phyloP scores from a whole-genome alignment of 2,329 filamentous ascomycete species.

The Trichocomaceae sp. region DNA sequence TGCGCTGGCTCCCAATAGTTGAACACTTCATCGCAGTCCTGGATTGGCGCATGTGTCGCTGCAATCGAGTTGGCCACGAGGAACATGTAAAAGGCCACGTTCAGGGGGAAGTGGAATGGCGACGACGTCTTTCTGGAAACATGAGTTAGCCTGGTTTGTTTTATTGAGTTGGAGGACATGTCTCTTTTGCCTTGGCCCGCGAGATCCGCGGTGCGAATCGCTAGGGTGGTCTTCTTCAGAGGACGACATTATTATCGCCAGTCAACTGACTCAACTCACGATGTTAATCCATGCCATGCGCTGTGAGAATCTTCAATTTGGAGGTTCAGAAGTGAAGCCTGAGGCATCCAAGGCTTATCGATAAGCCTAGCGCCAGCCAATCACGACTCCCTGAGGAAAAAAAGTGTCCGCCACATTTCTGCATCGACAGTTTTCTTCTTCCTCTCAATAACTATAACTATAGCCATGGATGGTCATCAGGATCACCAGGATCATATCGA shows the following conservation, averaged over 20 bases:
- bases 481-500: no score
- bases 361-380: slow-evolving; percentile 11
- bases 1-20: slow-evolving; percentile 99
- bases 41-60: slow-evolving; percentile 79
- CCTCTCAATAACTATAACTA: no score
- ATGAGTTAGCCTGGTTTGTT: slow-evolving; percentile 16
- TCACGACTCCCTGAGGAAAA: slow-evolving; percentile 7
- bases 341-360: slow-evolving; percentile 11
- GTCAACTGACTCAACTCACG: neutral
- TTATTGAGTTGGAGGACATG: slow-evolving; percentile 6
- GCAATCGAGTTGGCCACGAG: slow-evolving; percentile 66
- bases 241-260: slow-evolving; percentile 8
- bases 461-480: no score
- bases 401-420: neutral
- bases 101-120: slow-evolving; percentile 61
- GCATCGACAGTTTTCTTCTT: neutral
- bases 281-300: no score
- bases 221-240: slow-evolving; percentile 13
- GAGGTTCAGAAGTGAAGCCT: neutral
- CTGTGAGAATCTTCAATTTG: no score
- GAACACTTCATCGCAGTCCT: slow-evolving; percentile 97
- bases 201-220: slow-evolving; percentile 12
- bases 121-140: slow-evolving; percentile 25
- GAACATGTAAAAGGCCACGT: slow-evolving; percentile 74
- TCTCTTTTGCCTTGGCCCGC: slow-evolving; percentile 6